Evolutionary conservation across 2,329 filamentous ascomycete species (phyloP), one percentile per base, ranked within the genome.

Genomic region (Cryphonectria radicalis): DNA sequence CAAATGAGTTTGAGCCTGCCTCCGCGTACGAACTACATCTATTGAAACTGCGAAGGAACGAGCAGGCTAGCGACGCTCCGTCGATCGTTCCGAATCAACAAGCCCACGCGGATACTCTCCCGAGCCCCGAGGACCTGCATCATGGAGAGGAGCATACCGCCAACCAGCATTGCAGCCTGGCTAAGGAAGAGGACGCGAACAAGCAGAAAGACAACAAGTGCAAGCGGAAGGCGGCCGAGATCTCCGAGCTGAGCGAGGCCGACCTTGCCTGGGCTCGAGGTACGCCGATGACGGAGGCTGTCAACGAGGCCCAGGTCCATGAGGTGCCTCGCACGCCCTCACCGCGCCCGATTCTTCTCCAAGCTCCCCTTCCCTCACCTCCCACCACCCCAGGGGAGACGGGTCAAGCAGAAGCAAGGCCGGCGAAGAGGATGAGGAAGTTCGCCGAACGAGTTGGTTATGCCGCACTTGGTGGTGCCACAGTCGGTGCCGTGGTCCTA

Each of bases 391-490:
- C 68, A 40, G 55, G 57, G 60, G 66, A 63, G 14, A 19, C 28
- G 25, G 66, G 10, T 14, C 11, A 28, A 63, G 28, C 43, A 10
- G 35, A 68, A n/a, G 28, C 65, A 37, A 74, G 76, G 50, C 74
- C 79, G n/a, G 67, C 74, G 2, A 81, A 81, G 77, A 75, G 76
- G 59, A 70, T 76, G 50, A 75, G 74, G 65, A 70, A 74, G 42
- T 74, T 80, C 35, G 79, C 77, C 1, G 79, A 80, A 69, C 76
- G 76, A 28, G 71, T 81, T 11, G 80, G 80, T 10, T 81, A 80
- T 70, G 80, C 80, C 2, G 81, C 81, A 2, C 76, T 82, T 1
- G 81, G 81, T 13, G 79, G 79, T 25, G 76, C 78, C 32, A 77
- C 79, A 10, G 77, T 78, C 14, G 79, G 80, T 11, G 77, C 79